Evolutionary conservation across 2,329 filamentous ascomycete genomes (phyloP).

Genomic region (Fusarium subglutinans): DNA sequence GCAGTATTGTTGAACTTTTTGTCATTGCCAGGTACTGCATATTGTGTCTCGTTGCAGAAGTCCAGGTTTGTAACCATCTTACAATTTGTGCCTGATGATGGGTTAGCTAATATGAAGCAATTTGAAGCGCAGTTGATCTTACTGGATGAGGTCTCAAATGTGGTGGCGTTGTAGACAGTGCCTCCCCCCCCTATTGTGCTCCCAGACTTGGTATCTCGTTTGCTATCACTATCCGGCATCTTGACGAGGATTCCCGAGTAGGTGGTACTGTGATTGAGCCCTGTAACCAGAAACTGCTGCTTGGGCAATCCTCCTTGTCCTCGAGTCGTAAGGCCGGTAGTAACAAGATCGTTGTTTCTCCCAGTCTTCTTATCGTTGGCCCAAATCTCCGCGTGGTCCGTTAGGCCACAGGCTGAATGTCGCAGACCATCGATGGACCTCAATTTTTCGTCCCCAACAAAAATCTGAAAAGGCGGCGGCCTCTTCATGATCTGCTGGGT

Average conservation of each 20-base stretch:
- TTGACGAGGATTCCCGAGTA: constrained; percentile 81
- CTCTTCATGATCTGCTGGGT: constrained; percentile 64
- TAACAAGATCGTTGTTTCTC: constrained; percentile 57
- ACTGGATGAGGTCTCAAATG: constrained; percentile 84
- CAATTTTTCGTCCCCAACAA: constrained; percentile 71
- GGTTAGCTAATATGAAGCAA: background rate
- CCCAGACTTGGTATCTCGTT: constrained; percentile 47
- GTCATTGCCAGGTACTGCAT: constrained; percentile 87
- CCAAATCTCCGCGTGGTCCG: constrained; percentile 69
- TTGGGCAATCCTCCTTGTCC: constrained; percentile 75
- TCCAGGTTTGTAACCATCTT: constrained; percentile 85
- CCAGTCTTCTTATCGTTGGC: constrained; percentile 61
- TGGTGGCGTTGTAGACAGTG: constrained; percentile 74
- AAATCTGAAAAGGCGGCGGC: constrained; percentile 77
- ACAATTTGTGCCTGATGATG: constrained; percentile 75
- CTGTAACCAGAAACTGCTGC: constrained; percentile 86
- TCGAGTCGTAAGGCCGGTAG: constrained; percentile 73
- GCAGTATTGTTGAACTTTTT: constrained; percentile 66
- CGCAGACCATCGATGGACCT: constrained; percentile 73
- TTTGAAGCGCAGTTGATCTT: constrained; percentile 45
- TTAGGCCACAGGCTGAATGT: constrained; percentile 83
- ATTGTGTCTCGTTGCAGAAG: constrained; percentile 89
- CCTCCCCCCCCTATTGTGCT: constrained; percentile 75
- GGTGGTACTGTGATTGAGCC: constrained; percentile 74
- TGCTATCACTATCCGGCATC: constrained; percentile 57